Percentiles rank a stretch among this genome's conserved stretches.
These are phyloP conservation scores for Thielaviopsis ethacetica DNA, from an alignment of 2,329 filamentous ascomycete species.

Conservation along the genomic window DNA sequence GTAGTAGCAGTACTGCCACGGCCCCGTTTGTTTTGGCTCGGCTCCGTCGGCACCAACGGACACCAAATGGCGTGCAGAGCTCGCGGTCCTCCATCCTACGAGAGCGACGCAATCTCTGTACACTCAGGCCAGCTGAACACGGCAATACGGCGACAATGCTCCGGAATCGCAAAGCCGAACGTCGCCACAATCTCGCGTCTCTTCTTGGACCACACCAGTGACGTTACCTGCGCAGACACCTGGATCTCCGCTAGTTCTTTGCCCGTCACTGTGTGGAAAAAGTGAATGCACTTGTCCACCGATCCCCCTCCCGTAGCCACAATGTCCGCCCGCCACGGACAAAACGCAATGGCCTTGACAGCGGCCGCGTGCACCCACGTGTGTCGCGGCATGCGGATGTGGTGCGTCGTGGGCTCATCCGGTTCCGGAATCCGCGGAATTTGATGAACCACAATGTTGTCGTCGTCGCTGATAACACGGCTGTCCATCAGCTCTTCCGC, in stretches of 20 bases:
- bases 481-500: neutral
- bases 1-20: no score
- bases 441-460: neutral
- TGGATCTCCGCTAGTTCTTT: slow-evolving; percentile 77
- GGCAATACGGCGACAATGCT: slow-evolving; percentile 76
- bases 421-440: slow-evolving; percentile 6
- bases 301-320: slow-evolving; percentile 85
- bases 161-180: slow-evolving; percentile 83
- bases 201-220: slow-evolving; percentile 75
- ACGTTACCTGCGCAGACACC: slow-evolving; percentile 84
- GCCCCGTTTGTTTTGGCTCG: neutral
- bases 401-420: neutral
- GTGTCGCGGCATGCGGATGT: slow-evolving; percentile 27
- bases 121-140: slow-evolving; percentile 93
- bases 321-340: slow-evolving; percentile 78
- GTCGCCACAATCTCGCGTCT: slow-evolving; percentile 80
- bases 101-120: slow-evolving; percentile 66
- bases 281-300: slow-evolving; percentile 90
- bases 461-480: neutral
- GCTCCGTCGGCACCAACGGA: slow-evolving; percentile 32
- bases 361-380: slow-evolving; percentile 69
- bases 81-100: slow-evolving; percentile 63
- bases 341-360: slow-evolving; percentile 93
- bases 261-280: slow-evolving; percentile 77
- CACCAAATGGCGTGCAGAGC: slow-evolving; percentile 83